Evolutionary conservation across 805 yeast species (phyloP).

Genomic region (Starmera quercuum): DNA sequence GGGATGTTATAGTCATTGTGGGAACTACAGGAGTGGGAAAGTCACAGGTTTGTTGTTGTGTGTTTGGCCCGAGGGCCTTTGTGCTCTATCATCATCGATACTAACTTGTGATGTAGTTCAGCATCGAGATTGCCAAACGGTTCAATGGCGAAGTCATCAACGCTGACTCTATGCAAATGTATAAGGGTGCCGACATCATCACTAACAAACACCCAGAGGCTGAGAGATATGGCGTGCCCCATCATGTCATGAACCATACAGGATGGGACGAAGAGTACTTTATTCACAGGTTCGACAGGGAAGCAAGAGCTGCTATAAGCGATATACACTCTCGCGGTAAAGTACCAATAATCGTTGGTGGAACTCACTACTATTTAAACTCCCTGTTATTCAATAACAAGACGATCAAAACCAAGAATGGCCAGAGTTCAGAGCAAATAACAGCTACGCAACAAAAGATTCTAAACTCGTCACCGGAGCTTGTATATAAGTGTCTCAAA

Average conservation of each 20-base stretch:
- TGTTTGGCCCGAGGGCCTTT: not conserved
- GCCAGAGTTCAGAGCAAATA: conserved; percentile 5
- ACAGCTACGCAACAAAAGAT: conserved; percentile 30
- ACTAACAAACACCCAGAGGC: conserved; percentile 87
- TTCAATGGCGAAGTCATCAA: conserved; percentile 86
- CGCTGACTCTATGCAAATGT: conserved; percentile 97
- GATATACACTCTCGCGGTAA: conserved; percentile 63
- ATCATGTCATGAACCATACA: conserved; percentile 84
- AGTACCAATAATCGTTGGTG: conserved; percentile 86
- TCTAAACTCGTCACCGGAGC: conserved; percentile 48
- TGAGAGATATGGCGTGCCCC: conserved; percentile 70
- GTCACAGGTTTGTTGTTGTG: conserved; percentile 47
- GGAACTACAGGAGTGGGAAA: conserved; percentile 96
- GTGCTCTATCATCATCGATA: not conserved
- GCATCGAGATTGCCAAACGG: conserved; percentile 69
- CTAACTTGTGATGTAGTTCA: conserved; percentile 31
- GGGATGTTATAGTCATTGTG: conserved; percentile 52
- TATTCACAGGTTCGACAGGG: conserved; percentile 69
- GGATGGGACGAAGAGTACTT: conserved; percentile 76
- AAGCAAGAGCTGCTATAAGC: conserved; percentile 54
- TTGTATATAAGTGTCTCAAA: conserved; percentile 39
- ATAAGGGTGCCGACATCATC: conserved; percentile 60
- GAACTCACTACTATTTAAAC: conserved; percentile 91
- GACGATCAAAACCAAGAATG: conserved; percentile 33
- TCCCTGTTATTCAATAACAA: conserved; percentile 65